Evolutionary conservation across 345 rosid species (phyloP), one percentile per base, ranked within the genome.

Genomic region (Salix exigua): DNA sequence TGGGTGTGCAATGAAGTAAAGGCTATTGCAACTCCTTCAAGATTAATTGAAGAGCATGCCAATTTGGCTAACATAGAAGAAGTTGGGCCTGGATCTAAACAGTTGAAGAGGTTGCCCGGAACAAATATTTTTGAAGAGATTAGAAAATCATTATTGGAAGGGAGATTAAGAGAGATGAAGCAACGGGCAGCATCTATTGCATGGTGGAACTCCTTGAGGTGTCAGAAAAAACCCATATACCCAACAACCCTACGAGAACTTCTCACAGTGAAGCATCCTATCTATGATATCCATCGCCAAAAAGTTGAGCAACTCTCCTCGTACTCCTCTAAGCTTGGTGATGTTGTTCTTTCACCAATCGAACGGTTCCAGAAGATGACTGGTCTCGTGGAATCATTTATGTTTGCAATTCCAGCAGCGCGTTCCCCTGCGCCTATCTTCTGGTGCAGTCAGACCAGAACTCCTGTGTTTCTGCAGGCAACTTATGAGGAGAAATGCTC

Each of bases 201-300:
- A 64, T 96, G 99, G 99, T 96, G 98, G 99, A 96, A 96, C 87
- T 91, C 97, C n/a, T 89, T 96, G 88, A 96, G 97, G 85, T 94
- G 99, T 79, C 85, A 48, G 81, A 90, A 80, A 82, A 94, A 87
- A 85, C 97, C 99, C 74, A 80, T 89, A 73, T 96, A 94, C 82
- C 88, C 99, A 35, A 84, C 93, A 70, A 88, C 91, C 70, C 76
- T 96, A 33, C 77, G 88, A 42, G 87, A 83, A 67, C 81, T 89
- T 83, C 76, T 93, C 46, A 87, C 91, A 14, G 74, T 91, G 37
- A 87, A 77, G 86, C 88, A 86, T 83, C 90, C 95, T 38, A 85
- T 88, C 82, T 80, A 85, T 87, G 89, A 87, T 81, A 80, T 90
- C 73, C 87, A 83, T 79, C 75, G 53, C 53, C 88, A 83, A 62